Conservation (phyloP, 1,139 yeast species). For the Kodamaea fungicola region DNA sequence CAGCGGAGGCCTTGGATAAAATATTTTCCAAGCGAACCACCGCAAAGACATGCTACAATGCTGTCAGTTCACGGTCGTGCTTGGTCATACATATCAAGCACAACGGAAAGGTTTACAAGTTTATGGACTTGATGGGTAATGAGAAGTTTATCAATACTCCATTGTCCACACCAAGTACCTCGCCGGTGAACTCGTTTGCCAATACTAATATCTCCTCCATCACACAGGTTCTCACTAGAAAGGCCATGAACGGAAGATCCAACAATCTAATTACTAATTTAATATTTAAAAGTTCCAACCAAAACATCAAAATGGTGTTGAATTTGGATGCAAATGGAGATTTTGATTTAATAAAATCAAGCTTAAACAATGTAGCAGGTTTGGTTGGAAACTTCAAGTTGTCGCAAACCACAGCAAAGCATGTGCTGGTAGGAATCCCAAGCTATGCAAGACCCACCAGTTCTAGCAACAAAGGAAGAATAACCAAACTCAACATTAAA, state of each 20-base stretch:
- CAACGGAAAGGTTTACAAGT: constrained; percentile 19
- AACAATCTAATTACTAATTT: constrained; percentile 28
- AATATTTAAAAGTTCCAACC: constrained; percentile 19
- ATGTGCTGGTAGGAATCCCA: constrained; percentile 13
- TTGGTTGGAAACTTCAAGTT: constrained; percentile 20
- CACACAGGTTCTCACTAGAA: constrained; percentile 21
- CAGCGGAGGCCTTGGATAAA: constrained; percentile 10
- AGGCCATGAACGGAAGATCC: constrained; percentile 17
- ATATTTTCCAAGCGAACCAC: constrained; percentile 22
- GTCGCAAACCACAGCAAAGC: constrained; percentile 8
- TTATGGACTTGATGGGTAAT: constrained; percentile 33
- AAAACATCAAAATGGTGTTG: constrained; percentile 24
- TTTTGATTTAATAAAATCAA: constrained; percentile 22
- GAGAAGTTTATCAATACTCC: constrained; percentile 19
- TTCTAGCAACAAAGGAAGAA: constrained; percentile 32
- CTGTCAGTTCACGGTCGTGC: constrained; percentile 26
- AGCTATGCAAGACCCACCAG: constrained; percentile 28
- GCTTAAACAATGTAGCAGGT: constrained; percentile 25
- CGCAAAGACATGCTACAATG: constrained; percentile 18
- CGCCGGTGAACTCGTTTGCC: constrained; percentile 22
- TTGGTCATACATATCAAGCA: constrained; percentile 24
- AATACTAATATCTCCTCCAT: constrained; percentile 28
- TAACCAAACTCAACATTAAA: constrained; percentile 16
- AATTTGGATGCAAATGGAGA: constrained; percentile 30
- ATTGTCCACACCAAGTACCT: constrained; percentile 1